These are phyloP conservation scores for Ustilago esculenta DNA, from an alignment of 1,284 basidiomycete genomes.

Conservation along the genomic window DNA sequence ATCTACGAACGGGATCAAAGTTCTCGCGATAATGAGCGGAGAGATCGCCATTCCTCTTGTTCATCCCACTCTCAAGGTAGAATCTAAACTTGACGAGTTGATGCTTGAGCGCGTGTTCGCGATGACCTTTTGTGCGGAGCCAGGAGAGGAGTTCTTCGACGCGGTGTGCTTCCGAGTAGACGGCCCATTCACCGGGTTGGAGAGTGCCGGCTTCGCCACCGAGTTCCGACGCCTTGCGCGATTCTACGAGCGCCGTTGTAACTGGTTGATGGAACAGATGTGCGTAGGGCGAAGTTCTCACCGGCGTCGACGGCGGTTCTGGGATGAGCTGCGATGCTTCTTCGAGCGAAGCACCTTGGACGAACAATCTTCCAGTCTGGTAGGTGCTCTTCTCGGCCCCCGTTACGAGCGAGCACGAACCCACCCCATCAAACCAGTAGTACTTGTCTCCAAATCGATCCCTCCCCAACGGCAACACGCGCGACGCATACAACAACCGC, in stretches of 20 bases:
- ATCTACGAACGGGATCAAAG: slow-evolving; percentile 14
- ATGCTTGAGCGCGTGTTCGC: slow-evolving; percentile 84
- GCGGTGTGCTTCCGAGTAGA: slow-evolving; percentile 86
- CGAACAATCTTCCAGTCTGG: slow-evolving; percentile 85
- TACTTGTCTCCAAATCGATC: slow-evolving; percentile 93
- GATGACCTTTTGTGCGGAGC: slow-evolving; percentile 88
- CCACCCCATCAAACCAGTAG: slow-evolving; percentile 99
- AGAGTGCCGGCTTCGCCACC: slow-evolving; percentile 72
- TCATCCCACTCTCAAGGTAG: slow-evolving; percentile 83
- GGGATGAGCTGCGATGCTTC: slow-evolving; percentile 36
- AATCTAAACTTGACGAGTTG: slow-evolving; percentile 83
- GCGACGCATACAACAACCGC: slow-evolving; percentile 80
- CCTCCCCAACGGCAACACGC: slow-evolving; percentile 85
- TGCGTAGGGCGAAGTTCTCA: slow-evolving; percentile 17
- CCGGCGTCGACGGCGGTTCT: neutral
- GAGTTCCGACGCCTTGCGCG: slow-evolving; percentile 63
- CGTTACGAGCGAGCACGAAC: slow-evolving; percentile 77
- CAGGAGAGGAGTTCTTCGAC: slow-evolving; percentile 83
- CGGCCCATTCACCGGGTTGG: slow-evolving; percentile 83
- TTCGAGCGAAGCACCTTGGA: slow-evolving; percentile 85
- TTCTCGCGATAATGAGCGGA: slow-evolving; percentile 12
- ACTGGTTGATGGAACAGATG: slow-evolving; percentile 63
- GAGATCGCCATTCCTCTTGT: slow-evolving; percentile 47
- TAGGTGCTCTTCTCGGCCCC: slow-evolving; percentile 71
- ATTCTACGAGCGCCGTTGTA: slow-evolving; percentile 3